These are phyloP conservation scores for Panaeolus cyanescens DNA, from an alignment of 768 basidiomycete species.

Conservation along the genomic window DNA sequence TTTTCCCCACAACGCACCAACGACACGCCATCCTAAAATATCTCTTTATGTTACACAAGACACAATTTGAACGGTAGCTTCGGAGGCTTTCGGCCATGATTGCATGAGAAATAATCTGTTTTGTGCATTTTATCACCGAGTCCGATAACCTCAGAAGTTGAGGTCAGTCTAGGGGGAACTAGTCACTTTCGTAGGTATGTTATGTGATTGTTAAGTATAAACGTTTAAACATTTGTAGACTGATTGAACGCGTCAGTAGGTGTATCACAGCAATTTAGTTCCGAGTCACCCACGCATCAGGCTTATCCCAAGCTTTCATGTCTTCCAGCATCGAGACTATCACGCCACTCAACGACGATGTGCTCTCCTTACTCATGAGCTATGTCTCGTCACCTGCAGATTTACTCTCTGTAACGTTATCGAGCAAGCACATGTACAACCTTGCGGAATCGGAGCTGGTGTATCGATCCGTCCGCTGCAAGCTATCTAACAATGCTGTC, in stretches of 20 bases:
- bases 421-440: conserved; percentile 12
- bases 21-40: no score
- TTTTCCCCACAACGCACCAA: neutral
- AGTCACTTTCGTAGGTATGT: no score
- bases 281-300: neutral
- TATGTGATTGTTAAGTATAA: no score
- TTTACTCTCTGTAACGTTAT: conserved; percentile 10
- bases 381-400: conserved; percentile 13
- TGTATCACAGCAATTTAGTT: neutral
- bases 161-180: no score
- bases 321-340: neutral
- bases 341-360: conserved; percentile 9
- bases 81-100: neutral
- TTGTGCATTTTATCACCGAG: neutral
- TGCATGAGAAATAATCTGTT: neutral
- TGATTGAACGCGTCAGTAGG: no score
- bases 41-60: neutral
- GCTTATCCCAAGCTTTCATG: neutral
- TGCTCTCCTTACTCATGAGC: conserved; percentile 9
- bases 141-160: neutral
- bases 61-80: neutral
- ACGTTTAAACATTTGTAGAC: no score
- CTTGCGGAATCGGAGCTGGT: conserved; percentile 9
- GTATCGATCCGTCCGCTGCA: conserved; percentile 18
- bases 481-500: conserved; percentile 13